A percentile compares a stretch with the other conserved stretches of the same genome.
These are phyloP conservation scores for Podaxis rugospora DNA, from an alignment of 768 basidiomycete species.

Conservation along the genomic window DNA sequence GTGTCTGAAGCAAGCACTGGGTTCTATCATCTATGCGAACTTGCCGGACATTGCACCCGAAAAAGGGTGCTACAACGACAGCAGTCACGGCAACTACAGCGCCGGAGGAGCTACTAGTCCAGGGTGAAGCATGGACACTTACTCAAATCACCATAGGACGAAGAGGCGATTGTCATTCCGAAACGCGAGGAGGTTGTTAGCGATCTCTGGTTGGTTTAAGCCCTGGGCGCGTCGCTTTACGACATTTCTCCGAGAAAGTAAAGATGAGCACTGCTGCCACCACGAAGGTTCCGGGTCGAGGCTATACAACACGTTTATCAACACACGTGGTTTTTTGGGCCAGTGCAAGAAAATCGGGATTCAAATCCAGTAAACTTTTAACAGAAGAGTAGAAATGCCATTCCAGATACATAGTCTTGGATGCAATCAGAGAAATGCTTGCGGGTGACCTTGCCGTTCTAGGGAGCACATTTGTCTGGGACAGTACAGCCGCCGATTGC, in stretches of 20 bases:
- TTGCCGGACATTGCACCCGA: too few species aligned
- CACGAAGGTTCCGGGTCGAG: not conserved
- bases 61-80: too few species aligned
- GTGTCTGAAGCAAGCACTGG: too few species aligned
- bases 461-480: constrained; percentile 78
- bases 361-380: not conserved
- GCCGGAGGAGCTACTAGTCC: too few species aligned
- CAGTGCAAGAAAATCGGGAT: not conserved
- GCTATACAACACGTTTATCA: not conserved
- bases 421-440: constrained; percentile 37
- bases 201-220: not conserved
- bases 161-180: not conserved
- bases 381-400: not conserved
- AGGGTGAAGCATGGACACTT: too few species aligned
- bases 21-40: too few species aligned
- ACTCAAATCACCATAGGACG: not conserved
- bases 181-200: not conserved
- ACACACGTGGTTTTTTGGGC: not conserved
- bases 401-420: constrained; percentile 24
- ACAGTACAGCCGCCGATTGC: constrained; percentile 89
- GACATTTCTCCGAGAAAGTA: not conserved
- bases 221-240: not conserved
- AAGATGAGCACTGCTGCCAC: not conserved
- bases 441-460: constrained; percentile 53
- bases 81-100: too few species aligned